Evolutionary conservation across 2,329 filamentous ascomycete species (phyloP).

Genomic region (Aspergillus sp.): DNA sequence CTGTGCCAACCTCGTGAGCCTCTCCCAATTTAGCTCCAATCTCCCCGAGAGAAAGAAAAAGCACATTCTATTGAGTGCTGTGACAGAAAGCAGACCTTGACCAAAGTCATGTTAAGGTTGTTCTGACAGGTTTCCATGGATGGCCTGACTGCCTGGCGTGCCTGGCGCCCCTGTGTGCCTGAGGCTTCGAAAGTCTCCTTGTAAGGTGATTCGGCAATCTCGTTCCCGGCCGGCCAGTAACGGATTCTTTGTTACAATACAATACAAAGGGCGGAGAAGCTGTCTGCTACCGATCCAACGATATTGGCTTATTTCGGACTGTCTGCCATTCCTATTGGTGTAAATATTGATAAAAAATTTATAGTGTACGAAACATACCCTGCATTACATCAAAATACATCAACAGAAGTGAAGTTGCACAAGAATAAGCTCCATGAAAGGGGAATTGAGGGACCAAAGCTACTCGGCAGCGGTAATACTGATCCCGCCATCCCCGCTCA

Average conservation of each 20-base stretch:
- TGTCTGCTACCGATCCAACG: not conserved
- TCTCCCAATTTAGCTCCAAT: not conserved
- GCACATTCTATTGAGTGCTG: too few species aligned
- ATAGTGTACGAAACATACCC: not conserved
- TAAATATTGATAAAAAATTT: not conserved
- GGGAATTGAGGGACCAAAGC: not conserved
- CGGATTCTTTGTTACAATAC: not conserved
- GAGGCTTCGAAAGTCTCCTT: not conserved
- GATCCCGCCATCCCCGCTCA: not conserved
- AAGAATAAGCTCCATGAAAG: not conserved
- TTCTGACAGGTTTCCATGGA: not conserved
- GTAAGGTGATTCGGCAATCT: constrained; percentile 5
- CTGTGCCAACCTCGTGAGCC: too few species aligned
- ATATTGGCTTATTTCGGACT: too few species aligned
- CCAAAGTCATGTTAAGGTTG: constrained; percentile 2
- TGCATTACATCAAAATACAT: too few species aligned
- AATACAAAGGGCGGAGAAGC: not conserved
- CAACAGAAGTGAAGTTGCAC: too few species aligned
- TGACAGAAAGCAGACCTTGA: not conserved
- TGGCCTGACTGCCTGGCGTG: not conserved
- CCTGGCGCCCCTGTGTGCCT: not conserved
- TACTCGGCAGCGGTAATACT: not conserved
- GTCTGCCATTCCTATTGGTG: not conserved
- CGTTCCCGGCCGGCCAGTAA: not conserved
- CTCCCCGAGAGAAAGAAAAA: too few species aligned